Conservation (phyloP, 2,329 filamentous ascomycete species). For the Fusarium sororula region DNA sequence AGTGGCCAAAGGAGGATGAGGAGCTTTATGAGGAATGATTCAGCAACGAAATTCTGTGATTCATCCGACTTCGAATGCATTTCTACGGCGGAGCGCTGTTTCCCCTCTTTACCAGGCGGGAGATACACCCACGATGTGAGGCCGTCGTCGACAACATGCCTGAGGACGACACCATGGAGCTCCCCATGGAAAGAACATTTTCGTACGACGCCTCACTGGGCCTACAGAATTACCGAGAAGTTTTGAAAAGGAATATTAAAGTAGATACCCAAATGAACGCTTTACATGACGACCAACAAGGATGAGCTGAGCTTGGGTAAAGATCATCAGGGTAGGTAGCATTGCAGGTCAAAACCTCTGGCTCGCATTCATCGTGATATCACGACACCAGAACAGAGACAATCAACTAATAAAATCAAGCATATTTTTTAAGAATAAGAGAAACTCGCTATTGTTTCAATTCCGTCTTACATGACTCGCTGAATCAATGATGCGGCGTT, state of each 20-base stretch:
- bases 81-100: too few species aligned
- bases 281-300: background rate
- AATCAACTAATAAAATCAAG: background rate
- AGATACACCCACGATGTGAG: background rate
- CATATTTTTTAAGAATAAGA: background rate
- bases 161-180: too few species aligned
- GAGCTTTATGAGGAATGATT: conserved; percentile 44
- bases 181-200: too few species aligned
- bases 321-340: conserved; percentile 6
- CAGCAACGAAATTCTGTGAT: too few species aligned
- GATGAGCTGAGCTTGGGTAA: background rate
- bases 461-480: background rate
- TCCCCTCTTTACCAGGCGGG: too few species aligned
- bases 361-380: background rate
- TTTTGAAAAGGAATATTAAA: background rate
- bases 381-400: too few species aligned
- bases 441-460: background rate
- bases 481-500: background rate
- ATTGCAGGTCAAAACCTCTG: background rate
- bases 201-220: background rate
- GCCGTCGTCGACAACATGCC: too few species aligned
- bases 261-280: conserved; percentile 14
- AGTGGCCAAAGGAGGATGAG: conserved; percentile 57
- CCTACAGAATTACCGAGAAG: background rate
- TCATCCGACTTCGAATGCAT: too few species aligned